Evolutionary conservation across 768 basidiomycete genomes (phyloP).

Genomic region (Termitomyces sp.): DNA sequence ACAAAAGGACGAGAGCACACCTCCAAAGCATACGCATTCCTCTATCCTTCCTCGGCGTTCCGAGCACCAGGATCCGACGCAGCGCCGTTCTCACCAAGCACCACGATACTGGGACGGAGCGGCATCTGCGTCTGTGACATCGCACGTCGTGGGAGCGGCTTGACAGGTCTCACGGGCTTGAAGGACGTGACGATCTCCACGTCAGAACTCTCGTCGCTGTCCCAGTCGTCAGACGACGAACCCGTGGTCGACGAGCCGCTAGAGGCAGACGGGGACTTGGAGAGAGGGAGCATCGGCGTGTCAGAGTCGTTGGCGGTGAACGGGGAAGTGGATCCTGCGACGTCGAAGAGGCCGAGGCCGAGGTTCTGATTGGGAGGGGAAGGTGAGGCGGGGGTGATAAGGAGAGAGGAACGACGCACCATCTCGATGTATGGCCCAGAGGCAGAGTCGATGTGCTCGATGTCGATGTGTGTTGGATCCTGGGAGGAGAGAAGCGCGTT

Average conservation of each 20-base stretch:
- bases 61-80: neutral
- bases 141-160: neutral
- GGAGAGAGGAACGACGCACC: slow-evolving; percentile 29
- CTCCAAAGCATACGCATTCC: neutral
- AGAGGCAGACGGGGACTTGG: slow-evolving; percentile 3
- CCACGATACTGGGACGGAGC: neutral
- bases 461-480: slow-evolving; percentile 56
- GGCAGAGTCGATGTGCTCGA: slow-evolving; percentile 53
- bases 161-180: slow-evolving; percentile 25
- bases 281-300: neutral
- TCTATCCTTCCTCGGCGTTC: neutral
- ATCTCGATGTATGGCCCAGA: slow-evolving; percentile 59
- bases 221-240: slow-evolving; percentile 19
- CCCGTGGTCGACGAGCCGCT: slow-evolving; percentile 17
- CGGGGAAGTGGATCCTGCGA: slow-evolving; percentile 12
- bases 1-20: neutral
- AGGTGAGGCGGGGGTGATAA: neutral
- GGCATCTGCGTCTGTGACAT: neutral
- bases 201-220: slow-evolving; percentile 29
- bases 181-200: slow-evolving; percentile 38
- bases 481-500: slow-evolving; percentile 48
- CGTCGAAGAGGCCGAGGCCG: slow-evolving; percentile 59
- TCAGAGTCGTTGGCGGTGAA: neutral
- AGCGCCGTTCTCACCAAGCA: neutral
- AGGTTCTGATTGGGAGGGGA: slow-evolving; percentile 41